A percentile compares a stretch with the other conserved stretches of the same genome.
These are phyloP conservation scores for Pycnococcus provasolii DNA, from an alignment of 139 green algal species.

Conservation along the genomic window DNA sequence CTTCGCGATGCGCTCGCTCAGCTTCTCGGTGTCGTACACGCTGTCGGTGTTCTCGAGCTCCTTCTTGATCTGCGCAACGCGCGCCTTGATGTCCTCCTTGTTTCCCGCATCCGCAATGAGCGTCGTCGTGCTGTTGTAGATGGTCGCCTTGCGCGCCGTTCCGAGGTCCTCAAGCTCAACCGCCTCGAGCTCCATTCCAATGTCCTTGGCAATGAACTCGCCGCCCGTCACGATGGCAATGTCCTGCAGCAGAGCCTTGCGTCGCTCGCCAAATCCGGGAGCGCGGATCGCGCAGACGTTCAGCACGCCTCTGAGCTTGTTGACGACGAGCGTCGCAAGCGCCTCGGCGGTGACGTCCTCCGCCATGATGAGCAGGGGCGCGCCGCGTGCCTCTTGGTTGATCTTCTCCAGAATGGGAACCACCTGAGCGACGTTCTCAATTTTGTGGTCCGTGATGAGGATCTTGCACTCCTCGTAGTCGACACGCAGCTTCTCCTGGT, in stretches of 20 bases:
- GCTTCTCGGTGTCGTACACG: conserved; percentile 98
- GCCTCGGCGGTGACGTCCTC: conserved; percentile 92
- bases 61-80: conserved; percentile 89
- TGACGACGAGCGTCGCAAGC: conserved; percentile 94
- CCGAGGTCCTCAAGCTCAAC: conserved; percentile 77
- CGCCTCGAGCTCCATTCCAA: conserved; percentile 61
- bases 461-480: conserved; percentile 86
- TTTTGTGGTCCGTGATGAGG: conserved; percentile 92
- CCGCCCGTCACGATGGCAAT: conserved; percentile 58
- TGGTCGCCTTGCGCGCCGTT: conserved; percentile 75
- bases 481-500: conserved; percentile 74
- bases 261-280: conserved; percentile 73
- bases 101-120: conserved; percentile 86
- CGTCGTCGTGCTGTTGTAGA: conserved; percentile 63
- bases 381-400: conserved; percentile 19
- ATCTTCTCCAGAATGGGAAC: conserved; percentile 68
- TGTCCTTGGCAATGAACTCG: conserved; percentile 91
- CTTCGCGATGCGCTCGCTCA: conserved; percentile 97
- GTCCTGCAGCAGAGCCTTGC: conserved; percentile 75
- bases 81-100: conserved; percentile 92
- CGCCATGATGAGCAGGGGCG: conserved; percentile 86
- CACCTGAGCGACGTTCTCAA: conserved; percentile 60
- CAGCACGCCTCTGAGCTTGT: conserved; percentile 95
- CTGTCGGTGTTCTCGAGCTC: conserved; percentile 88
- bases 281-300: conserved; percentile 79